Base-by-base conservation (phyloP, 139 green algal species). In the Micromonas pusilla region DNA sequence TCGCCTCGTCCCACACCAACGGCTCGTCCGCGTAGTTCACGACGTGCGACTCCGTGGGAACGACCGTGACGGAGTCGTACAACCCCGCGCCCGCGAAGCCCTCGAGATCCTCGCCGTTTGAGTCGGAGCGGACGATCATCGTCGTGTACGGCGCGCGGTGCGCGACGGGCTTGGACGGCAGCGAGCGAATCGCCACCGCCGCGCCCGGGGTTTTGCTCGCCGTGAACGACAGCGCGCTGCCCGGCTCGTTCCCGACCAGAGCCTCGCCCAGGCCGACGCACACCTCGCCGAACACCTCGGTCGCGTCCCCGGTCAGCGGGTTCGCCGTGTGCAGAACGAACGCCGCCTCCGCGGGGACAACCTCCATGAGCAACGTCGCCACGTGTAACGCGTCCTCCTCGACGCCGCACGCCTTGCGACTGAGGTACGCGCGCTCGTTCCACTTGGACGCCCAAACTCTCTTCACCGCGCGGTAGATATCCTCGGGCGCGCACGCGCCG, bases 291-390 rank as follows among this genome's bases (percentile, higher is more conserved):
- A 85, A 79, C 57, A 87, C 53, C 28, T 81, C 30, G 34, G 68
- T 31, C 26, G 23, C 36, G 72, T 83, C 76, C 28, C 78, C 78
- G 21, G 85, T 91, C 20, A 96, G 66, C 2, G 93, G 93, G 76
- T 94, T 88, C 4, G 88, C 87, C 9, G 91, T 96, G 90, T 97
- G 93, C 68, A 97, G 81, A 70, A 97, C 93, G 82, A 96, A 97
- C 1, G 93, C 91, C 84, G 96, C 96, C 34, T 90, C 78, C 13
- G 86, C 88, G 52, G 89, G 87, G 28, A 93, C 80, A n/a, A 94
- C 84, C 85, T 91, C 81, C 66, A 82, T 81, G 30, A 85, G 70
- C 54, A 85, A 68, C 26, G 45, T 36, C 23, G 76, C 87, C 89
- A 97, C 95, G 65, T 79, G 87, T 32, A 97, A 84, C 63, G 91